Evolutionary conservation across 2,329 filamentous ascomycete species (phyloP), one percentile per base, ranked within the genome.

Genomic region (Penicillium concentricum): DNA sequence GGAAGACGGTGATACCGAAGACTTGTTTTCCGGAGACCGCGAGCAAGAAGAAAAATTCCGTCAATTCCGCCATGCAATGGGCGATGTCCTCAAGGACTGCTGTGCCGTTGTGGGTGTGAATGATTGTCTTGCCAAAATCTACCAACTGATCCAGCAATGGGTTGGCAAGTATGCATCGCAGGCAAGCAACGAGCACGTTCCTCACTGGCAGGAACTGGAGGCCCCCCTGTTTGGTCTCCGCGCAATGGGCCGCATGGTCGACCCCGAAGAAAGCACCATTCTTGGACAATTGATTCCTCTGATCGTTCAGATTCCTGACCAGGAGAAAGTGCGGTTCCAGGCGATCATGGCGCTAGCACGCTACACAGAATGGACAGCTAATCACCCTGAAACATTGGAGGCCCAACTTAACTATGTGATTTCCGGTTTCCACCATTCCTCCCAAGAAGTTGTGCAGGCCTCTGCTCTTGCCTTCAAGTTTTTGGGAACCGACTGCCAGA

Each of bases 261-360:
- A 93, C 54, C 87, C 87, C 57, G 89, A 96, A 47, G 94, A 99
- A 74, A 88, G 82, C 63, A 87, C 91, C 38, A 90, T 99, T 66
- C 81, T 99, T 39, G 90, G 92, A 3, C 90, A 93, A 69, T 86
- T 99, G 16, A 96, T 99, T 78, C 92, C 92, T 18, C 81, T 99
- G 55, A 86, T 99, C 61, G 91, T 96, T 12, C 90, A 95, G 70
- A 96, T 99, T 59, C 94, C 94, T 0, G 88, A 90, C 69, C 94
- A 99, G 68, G 91, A 97, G 76, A 99, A 97, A 79, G 84, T 99
- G n/a, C 91, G 92, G 8, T 99, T 99, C 76, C 93, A 96, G 61
- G 93, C 93, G 6, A 96, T 97, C 69, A 97, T 99, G 92, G 92
- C 95, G 3, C 84, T 99, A 22, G 94, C 92, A 37, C 85, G 94